Conservation (phyloP, 257 asterid genomes). For the Paraleonurus japonicus region DNA sequence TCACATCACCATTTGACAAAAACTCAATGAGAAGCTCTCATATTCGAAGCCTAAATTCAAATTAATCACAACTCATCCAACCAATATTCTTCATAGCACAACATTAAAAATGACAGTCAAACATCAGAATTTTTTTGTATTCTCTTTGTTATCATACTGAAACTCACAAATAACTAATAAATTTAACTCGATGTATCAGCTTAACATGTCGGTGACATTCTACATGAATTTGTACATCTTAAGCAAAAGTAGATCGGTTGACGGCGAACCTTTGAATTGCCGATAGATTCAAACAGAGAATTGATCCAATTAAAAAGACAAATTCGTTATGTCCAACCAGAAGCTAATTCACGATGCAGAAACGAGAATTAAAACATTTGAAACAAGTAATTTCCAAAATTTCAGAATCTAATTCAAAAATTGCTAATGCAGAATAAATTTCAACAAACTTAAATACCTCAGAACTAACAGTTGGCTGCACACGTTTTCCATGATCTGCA, state of each 20-base stretch:
- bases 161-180: background rate
- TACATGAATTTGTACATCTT: background rate
- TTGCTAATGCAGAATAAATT: conserved; percentile 1
- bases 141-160: background rate
- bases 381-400: background rate
- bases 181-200: background rate
- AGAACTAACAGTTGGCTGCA: conserved; percentile 31
- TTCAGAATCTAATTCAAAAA: background rate
- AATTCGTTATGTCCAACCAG: too few relatives aligned
- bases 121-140: background rate
- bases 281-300: background rate
- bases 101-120: background rate
- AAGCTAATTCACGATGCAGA: background rate
- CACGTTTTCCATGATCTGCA: conserved; percentile 53
- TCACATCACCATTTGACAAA: background rate
- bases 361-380: background rate
- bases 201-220: background rate
- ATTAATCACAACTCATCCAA: background rate
- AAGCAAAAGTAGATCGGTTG: background rate
- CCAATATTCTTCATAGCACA: background rate
- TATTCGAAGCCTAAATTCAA: background rate
- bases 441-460: conserved; percentile 39
- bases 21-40: background rate
- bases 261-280: background rate
- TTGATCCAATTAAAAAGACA: background rate